Evolutionary conservation across 306 rosid species (phyloP), one percentile per base, ranked within the genome.

Genomic region (Glycine tomentella): DNA sequence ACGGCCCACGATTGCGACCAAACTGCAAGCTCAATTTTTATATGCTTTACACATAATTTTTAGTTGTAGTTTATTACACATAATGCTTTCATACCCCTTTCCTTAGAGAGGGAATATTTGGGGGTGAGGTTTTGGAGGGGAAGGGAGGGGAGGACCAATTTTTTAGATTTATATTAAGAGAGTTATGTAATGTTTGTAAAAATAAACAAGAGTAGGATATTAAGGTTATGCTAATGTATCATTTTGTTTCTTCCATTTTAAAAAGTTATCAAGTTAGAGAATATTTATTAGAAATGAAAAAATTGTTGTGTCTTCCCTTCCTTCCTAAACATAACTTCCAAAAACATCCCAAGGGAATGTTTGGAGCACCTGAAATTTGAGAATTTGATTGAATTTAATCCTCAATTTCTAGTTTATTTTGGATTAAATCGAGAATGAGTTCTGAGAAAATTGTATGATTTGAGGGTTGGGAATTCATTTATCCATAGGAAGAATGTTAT

Each of bases 81-180:
- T 59, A 49, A 59, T 16, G 62, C 40, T 45, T 5, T 10, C 40
- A 17, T 3, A 4, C 7, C 20, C 57, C 12, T 69, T 17, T 14
- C 13, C 84, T 73, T 3, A 2, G 38, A 38, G 33, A 56, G 38
- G 65, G 33, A 56, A 56, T 20, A 12, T 9, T 25, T 61, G 6
- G 42, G 66, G 38, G 66, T 59, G 8, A 20, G 14, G 14, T 59
- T 59, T 58, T 59, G 65, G 38, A 25, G 66, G 42, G 66, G 66
- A 2, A 25, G n/a, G 40, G 8, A 31, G 0, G 40, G 12, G 33
- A 56, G 34, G 63, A 17, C 12, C 7, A 8, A 1, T 9, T 25
- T 59, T 63, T 12, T 63, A 5, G 5, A 12, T 33, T 62, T 63
- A 31, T 8, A 63, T 34, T 63, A 2, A 33, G 46, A 33, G 46